A percentile compares a stretch with the other conserved stretches of the same genome.
phyloP scores from a whole-genome alignment of 768 basidiomycete genomes.

The Phylloporus sp. region DNA sequence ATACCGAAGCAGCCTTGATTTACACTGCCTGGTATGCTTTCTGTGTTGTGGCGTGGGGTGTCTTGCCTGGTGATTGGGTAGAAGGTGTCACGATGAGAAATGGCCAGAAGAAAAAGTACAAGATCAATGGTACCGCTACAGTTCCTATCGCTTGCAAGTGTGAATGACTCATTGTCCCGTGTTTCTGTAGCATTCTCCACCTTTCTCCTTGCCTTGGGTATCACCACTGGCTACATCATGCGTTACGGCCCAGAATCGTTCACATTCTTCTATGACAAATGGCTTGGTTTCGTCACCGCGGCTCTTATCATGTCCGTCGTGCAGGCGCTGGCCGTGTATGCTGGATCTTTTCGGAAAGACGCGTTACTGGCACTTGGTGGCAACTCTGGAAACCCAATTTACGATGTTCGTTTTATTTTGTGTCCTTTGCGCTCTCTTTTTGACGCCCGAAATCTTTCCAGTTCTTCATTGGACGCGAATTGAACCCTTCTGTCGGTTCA shows the following conservation, averaged over 20 bases:
- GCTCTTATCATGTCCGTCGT: conserved; percentile 71
- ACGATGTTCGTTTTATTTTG: conserved; percentile 64
- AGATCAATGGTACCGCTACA: conserved; percentile 78
- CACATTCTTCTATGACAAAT: conserved; percentile 90
- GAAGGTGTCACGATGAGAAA: conserved; percentile 69
- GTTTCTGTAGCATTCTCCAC: conserved; percentile 72
- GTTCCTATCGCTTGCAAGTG: neutral
- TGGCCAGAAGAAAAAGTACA: conserved; percentile 79
- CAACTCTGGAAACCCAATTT: conserved; percentile 81
- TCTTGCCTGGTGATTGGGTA: conserved; percentile 72
- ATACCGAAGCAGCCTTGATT: conserved; percentile 66
- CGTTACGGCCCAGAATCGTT: conserved; percentile 75
- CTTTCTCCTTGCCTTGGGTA: conserved; percentile 73
- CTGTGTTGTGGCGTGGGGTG: conserved; percentile 73
- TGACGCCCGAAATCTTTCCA: conserved; percentile 28
- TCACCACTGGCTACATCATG: conserved; percentile 63
- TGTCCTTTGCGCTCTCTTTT: neutral
- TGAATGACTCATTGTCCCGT: neutral
- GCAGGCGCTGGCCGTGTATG: conserved; percentile 73
- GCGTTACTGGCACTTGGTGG: conserved; percentile 89
- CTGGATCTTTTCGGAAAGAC: conserved; percentile 60
- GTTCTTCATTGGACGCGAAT: conserved; percentile 93
- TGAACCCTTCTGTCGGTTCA: conserved; percentile 82
- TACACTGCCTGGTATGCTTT: conserved; percentile 94
- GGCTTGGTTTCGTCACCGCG: conserved; percentile 84